Percentiles rank a stretch among this genome's conserved stretches.
phyloP scores from a whole-genome alignment of 1,139 yeast genomes.

The Spathaspora jeffriesii region DNA sequence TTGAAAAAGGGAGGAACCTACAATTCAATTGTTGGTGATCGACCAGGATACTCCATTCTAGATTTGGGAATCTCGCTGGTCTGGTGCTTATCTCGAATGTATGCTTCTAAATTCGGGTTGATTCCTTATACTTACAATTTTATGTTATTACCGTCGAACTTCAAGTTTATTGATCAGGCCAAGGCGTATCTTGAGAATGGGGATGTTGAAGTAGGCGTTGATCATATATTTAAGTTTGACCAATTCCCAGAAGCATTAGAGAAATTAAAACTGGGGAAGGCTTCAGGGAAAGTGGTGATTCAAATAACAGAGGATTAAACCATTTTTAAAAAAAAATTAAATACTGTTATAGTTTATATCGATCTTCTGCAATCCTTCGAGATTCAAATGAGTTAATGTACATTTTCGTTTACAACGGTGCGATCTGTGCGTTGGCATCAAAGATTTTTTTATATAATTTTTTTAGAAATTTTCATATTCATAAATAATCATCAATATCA shows the following conservation, averaged over 20 bases:
- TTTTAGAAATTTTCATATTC: no score
- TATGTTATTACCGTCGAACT: slow-evolving; percentile 7
- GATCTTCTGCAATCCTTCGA: no score
- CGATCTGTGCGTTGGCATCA: no score
- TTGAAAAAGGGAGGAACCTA: slow-evolving; percentile 43
- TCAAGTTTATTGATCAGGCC: slow-evolving; percentile 14
- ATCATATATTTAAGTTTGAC: slow-evolving; percentile 50
- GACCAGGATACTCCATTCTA: slow-evolving; percentile 4
- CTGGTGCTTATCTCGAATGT: neutral
- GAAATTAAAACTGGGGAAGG: slow-evolving; percentile 43
- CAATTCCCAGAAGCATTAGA: slow-evolving; percentile 53
- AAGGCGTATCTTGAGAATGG: slow-evolving; percentile 39
- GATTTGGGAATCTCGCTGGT: slow-evolving; percentile 1
- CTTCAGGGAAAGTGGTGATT: slow-evolving; percentile 65
- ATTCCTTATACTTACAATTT: slow-evolving; percentile 13
- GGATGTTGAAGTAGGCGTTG: slow-evolving; percentile 47
- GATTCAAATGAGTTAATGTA: no score
- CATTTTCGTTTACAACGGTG: no score
- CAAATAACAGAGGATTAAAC: slow-evolving; percentile 19
- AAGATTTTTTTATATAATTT: neutral
- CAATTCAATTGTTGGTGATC: slow-evolving; percentile 49
- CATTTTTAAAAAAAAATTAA: no score
- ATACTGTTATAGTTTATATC: no score
- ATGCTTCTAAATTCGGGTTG: slow-evolving; percentile 12
- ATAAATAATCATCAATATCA: no score